Conservation (phyloP, 257 asterid species). For the Penstemon davidsonii region DNA sequence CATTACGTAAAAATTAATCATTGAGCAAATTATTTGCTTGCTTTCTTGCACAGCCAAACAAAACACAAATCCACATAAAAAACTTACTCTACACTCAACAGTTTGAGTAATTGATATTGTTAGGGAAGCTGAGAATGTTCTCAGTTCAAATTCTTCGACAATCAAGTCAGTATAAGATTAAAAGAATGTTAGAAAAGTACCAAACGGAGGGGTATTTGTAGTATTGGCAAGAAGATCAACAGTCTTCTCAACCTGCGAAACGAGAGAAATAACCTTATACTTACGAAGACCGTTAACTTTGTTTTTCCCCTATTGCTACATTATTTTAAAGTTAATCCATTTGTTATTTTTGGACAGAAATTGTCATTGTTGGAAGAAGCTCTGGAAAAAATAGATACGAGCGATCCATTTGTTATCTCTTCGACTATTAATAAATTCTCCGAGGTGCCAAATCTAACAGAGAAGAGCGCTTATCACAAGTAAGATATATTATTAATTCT, state of each 20-base stretch:
- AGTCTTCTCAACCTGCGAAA: too few relatives aligned
- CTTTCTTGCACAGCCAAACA: background rate
- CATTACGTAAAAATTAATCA: too few relatives aligned
- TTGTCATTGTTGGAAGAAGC: slow-evolving; percentile 61
- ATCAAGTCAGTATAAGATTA: too few relatives aligned
- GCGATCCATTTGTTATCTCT: slow-evolving; percentile 64
- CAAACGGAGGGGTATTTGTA: too few relatives aligned
- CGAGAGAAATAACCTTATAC: too few relatives aligned
- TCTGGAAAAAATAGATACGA: slow-evolving; percentile 52
- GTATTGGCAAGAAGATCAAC: too few relatives aligned
- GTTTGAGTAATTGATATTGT: background rate
- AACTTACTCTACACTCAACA: background rate
- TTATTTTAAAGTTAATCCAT: background rate
- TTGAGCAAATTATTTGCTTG: too few relatives aligned
- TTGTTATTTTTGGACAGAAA: slow-evolving; percentile 43
- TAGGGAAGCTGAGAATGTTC: too few relatives aligned
- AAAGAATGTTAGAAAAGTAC: too few relatives aligned
- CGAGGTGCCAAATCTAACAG: slow-evolving; percentile 52
- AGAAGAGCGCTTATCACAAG: slow-evolving; percentile 64
- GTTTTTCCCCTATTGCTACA: background rate
- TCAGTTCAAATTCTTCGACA: too few relatives aligned
- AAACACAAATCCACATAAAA: too few relatives aligned
- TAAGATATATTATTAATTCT: slow-evolving; percentile 26
- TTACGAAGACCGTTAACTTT: too few relatives aligned
- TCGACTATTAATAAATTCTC: slow-evolving; percentile 57